Conservation (phyloP, 176 grass and related monocot species). For the Musa beccarii region DNA sequence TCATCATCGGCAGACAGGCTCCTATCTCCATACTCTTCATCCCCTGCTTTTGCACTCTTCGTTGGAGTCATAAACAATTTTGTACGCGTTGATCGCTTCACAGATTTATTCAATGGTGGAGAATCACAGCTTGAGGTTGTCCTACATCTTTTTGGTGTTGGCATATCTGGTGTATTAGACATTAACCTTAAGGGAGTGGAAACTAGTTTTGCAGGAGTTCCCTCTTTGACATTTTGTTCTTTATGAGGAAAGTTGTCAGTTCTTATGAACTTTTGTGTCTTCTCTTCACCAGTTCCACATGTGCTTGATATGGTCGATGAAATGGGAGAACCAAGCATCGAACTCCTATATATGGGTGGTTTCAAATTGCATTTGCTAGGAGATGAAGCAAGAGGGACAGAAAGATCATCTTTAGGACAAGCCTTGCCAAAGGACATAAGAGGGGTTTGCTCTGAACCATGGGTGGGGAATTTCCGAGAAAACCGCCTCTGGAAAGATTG, state of each 20-base stretch:
- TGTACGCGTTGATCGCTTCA: constrained; percentile 39
- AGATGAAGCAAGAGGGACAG: constrained; percentile 4
- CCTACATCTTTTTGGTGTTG: constrained; percentile 45
- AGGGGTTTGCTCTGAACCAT: constrained; percentile 7
- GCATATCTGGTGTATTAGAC: constrained; percentile 35
- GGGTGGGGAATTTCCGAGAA: constrained; percentile 25
- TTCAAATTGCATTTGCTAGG: background rate
- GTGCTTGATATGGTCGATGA: constrained; percentile 1
- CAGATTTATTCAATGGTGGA: constrained; percentile 22
- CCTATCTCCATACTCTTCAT: constrained; percentile 26
- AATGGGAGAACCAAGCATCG: constrained; percentile 1
- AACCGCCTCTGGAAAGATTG: constrained; percentile 57
- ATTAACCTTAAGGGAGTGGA: constrained; percentile 58
- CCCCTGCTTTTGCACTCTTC: constrained; percentile 25
- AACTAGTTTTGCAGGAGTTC: constrained; percentile 50
- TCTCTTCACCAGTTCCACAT: background rate
- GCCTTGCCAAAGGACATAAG: background rate
- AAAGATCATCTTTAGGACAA: background rate
- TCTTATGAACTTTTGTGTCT: background rate
- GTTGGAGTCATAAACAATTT: constrained; percentile 63
- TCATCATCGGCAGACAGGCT: constrained; percentile 18
- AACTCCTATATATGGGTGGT: background rate
- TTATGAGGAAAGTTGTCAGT: constrained; percentile 4
- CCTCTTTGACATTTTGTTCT: constrained; percentile 22
- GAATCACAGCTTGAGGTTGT: constrained; percentile 21